phyloP scores from a whole-genome alignment of 2,329 filamentous ascomycete species.

The Remersonia thermophila region DNA sequence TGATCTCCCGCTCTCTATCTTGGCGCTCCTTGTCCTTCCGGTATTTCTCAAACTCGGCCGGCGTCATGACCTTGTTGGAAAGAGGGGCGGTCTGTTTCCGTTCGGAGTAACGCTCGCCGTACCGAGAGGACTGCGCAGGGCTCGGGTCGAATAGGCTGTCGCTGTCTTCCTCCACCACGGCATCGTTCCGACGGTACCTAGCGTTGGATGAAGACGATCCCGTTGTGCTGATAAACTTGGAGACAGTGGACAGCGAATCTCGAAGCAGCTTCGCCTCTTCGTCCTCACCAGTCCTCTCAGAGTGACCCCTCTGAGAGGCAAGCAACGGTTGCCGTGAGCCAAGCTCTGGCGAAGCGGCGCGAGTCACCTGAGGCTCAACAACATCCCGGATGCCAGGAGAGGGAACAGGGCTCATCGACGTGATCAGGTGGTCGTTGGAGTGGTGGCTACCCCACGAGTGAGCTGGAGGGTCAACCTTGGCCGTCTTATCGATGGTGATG shows the following conservation, averaged over 20 bases:
- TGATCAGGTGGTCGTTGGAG: slow-evolving; percentile 37
- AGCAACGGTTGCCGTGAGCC: slow-evolving; percentile 21
- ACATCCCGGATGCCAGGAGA: slow-evolving; percentile 26
- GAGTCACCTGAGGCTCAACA: slow-evolving; percentile 2
- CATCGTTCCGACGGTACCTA: slow-evolving; percentile 30
- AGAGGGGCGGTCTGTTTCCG: slow-evolving; percentile 24
- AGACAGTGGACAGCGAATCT: slow-evolving; percentile 38
- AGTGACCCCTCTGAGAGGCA: slow-evolving; percentile 19
- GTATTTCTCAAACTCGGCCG: slow-evolving; percentile 74
- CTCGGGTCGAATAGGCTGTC: slow-evolving; percentile 45
- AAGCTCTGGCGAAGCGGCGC: slow-evolving; percentile 23
- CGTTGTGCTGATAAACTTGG: slow-evolving; percentile 29
- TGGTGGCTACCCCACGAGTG: slow-evolving; percentile 40
- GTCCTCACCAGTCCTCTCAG: slow-evolving; percentile 30
- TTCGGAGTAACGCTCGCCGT: slow-evolving; percentile 25
- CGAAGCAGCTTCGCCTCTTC: slow-evolving; percentile 42
- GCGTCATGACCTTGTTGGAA: slow-evolving; percentile 74
- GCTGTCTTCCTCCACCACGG: slow-evolving; percentile 30
- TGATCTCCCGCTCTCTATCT: slow-evolving; percentile 18
- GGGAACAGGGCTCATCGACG: slow-evolving; percentile 22
- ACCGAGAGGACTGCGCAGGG: slow-evolving; percentile 25
- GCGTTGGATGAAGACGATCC: slow-evolving; percentile 11
- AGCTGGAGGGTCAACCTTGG: slow-evolving; percentile 34
- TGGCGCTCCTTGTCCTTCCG: slow-evolving; percentile 58
- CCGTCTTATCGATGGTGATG: slow-evolving; percentile 33